Conservation (phyloP, 169 alveolate species). For the Plasmodium inui region DNA sequence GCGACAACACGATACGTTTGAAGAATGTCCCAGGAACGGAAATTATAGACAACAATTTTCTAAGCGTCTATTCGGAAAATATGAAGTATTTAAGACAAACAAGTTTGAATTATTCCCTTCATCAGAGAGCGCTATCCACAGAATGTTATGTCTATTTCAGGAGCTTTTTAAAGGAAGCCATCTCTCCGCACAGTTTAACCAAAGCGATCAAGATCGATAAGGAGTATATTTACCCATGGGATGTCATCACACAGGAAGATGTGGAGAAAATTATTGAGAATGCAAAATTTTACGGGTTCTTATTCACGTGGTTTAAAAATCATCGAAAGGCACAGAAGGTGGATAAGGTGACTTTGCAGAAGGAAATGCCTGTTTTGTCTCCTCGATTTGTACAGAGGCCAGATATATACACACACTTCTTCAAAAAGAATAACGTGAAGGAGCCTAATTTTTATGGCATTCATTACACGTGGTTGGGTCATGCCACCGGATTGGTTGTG, state of each 20-base stretch:
- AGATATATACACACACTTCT: conserved; percentile 40
- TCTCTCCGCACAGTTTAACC: conserved; percentile 63
- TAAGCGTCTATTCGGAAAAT: conserved; percentile 48
- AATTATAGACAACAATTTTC: conserved; percentile 35
- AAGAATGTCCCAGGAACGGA: conserved; percentile 46
- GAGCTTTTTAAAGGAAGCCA: conserved; percentile 66
- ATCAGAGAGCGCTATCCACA: conserved; percentile 47
- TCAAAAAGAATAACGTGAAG: conserved; percentile 12
- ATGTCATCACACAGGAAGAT: conserved; percentile 56
- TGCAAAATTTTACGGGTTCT: conserved; percentile 50
- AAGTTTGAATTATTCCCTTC: conserved; percentile 33
- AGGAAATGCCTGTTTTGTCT: conserved; percentile 61
- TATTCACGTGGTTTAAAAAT: conserved; percentile 64
- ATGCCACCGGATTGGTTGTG: conserved; percentile 63
- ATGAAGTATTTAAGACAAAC: conserved; percentile 66
- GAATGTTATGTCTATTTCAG: conserved; percentile 64
- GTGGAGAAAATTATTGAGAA: conserved; percentile 45
- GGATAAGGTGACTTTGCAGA: conserved; percentile 12
- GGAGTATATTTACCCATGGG: conserved; percentile 74
- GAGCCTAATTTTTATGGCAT: conserved; percentile 68
- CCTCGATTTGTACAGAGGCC: conserved; percentile 45
- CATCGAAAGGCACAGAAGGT: conserved; percentile 71
- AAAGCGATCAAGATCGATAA: conserved; percentile 65
- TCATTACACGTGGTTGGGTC: conserved; percentile 71
- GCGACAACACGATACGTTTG: conserved; percentile 45